These are phyloP conservation scores for Tritrichomonas foetus DNA, from an alignment of 208 protist genomes.

Conservation along the genomic window DNA sequence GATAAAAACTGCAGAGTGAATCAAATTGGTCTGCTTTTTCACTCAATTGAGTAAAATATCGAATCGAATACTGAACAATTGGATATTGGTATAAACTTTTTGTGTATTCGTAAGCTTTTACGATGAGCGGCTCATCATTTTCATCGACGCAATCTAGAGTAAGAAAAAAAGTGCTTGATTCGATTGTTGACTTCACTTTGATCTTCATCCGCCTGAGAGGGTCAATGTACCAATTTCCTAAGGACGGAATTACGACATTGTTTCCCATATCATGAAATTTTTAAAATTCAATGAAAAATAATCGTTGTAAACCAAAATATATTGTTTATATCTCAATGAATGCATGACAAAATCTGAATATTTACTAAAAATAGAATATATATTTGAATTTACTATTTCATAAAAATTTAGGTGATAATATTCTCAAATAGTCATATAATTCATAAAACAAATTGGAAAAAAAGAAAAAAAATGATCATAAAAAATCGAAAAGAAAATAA, in stretches of 20 bases:
- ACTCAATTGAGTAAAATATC: background rate
- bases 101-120: conserved; percentile 24
- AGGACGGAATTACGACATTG: background rate
- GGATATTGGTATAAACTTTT: background rate
- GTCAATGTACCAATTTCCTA: background rate
- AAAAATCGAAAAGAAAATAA: too few species aligned
- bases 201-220: background rate
- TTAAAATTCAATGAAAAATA: too few species aligned
- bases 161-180: conserved; percentile 24
- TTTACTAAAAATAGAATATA: too few species aligned
- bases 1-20: background rate
- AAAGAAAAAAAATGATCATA: too few species aligned
- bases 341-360: too few species aligned
- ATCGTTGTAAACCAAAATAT: too few species aligned
- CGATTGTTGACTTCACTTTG: background rate
- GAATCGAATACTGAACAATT: background rate
- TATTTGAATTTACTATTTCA: too few species aligned
- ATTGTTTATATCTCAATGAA: too few species aligned
- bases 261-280: conserved; percentile 22
- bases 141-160: background rate
- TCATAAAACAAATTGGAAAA: too few species aligned
- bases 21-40: background rate
- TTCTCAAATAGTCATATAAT: too few species aligned
- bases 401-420: too few species aligned
- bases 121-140: background rate